phyloP scores from a whole-genome alignment of 164 flowering plant genomes.

The Nymphaea thermarum region DNA sequence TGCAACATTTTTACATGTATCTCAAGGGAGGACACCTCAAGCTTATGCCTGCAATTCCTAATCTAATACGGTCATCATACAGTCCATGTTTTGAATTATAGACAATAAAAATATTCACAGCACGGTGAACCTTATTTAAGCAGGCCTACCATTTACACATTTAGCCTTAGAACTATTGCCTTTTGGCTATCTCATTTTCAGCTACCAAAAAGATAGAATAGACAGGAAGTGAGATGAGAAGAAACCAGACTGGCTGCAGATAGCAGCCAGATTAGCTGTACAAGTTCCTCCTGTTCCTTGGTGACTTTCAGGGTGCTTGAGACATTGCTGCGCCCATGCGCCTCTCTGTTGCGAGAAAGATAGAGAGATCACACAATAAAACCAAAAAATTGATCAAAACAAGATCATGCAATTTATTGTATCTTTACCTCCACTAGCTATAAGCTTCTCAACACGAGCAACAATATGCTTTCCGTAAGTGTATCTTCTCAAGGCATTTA shows the following conservation, averaged over 20 bases:
- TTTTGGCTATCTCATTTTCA: neutral
- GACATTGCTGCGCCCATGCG: neutral
- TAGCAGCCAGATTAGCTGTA: neutral
- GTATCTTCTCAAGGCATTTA: constrained; percentile 84
- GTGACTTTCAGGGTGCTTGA: neutral
- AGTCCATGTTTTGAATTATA: neutral
- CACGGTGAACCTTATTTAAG: neutral
- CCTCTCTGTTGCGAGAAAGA: neutral
- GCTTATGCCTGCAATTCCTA: neutral
- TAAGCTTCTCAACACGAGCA: constrained; percentile 88
- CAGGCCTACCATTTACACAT: neutral
- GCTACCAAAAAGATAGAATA: neutral
- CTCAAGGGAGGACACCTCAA: neutral
- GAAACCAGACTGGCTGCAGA: neutral
- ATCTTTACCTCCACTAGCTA: constrained; percentile 71
- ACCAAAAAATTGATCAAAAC: neutral
- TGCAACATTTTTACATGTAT: neutral
- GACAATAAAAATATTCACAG: neutral
- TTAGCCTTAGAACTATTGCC: neutral
- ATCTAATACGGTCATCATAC: neutral
- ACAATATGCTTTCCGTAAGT: constrained; percentile 95
- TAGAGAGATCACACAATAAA: neutral
- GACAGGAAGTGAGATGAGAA: neutral
- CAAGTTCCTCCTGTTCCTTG: neutral
- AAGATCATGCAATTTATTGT: neutral